Evolutionary conservation across 768 basidiomycete species (phyloP), one percentile per base, ranked within the genome.

Genomic region (Podaxis mareebaensis): DNA sequence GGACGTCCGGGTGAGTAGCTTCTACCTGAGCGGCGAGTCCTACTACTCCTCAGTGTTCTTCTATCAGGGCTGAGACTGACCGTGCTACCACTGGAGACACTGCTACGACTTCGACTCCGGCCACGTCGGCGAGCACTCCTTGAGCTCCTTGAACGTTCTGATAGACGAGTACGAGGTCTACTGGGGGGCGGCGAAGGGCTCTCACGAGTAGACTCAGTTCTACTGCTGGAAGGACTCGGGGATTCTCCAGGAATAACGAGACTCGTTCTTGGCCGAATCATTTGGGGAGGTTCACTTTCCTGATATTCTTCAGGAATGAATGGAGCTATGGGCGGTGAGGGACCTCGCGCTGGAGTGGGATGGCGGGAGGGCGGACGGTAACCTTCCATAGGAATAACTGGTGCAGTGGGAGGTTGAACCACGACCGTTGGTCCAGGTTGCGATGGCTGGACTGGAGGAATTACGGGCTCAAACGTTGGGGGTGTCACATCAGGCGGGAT

Each of bases 281-380:
- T 53, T 40, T 13, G 46, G 4, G 33, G 61, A 38, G 55, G 61
- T 53, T 49, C 60, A 49, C 28, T 48, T 52, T 49, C 30, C 54
- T 46, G 63, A 60, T 62, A 59, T 33, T 53, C 61, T 49, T 42
- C 51, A 28, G 69, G 74, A 36, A 74, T 68, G 58, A 75, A 76
- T 12, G 65, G 64, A 26, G 44, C 24, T 28, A 39, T 44, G 6
- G 39, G 51, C 11, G 65, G 40, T 40, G 57, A 42, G 28, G 44
- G 10, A 11, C 53, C 56, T 22, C 53, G 60, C 26, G 30, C 22
- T 24, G 56, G 59, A 6, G 60, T 61, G 42, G 57, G 24, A 61
- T 56, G 61, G 26, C 20, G 61, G 4, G 54, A 26, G 24, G n/a
- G 53, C 46, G 46, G n/a, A 46, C 33, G 53, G 6, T 30, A 49